Conservation (phyloP, 2,329 filamentous ascomycete genomes). For the Neofusicoccum cordaticola region DNA sequence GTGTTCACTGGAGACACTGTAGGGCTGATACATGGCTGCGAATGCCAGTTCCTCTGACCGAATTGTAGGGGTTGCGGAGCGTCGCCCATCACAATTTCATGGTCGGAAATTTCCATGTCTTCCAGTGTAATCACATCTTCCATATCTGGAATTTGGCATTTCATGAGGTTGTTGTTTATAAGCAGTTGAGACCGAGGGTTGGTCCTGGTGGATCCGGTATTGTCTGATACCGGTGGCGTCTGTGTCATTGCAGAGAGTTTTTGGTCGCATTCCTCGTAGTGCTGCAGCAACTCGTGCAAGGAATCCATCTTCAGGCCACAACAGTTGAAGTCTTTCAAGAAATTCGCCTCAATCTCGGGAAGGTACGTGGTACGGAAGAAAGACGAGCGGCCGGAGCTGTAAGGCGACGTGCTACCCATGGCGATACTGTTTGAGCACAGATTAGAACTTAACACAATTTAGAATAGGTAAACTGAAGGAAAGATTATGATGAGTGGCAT, state of each 20-base stretch:
- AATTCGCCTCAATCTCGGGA: slow-evolving; percentile 93
- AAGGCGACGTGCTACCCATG: slow-evolving; percentile 96
- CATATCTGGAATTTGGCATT: slow-evolving; percentile 40
- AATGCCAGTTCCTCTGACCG: slow-evolving; percentile 54
- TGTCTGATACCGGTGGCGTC: slow-evolving; percentile 48
- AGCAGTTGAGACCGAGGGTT: slow-evolving; percentile 31
- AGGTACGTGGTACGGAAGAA: slow-evolving; percentile 96
- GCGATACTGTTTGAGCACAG: slow-evolving; percentile 64
- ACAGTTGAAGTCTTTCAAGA: slow-evolving; percentile 96
- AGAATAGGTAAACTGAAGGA: not conserved
- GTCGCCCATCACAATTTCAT: slow-evolving; percentile 56
- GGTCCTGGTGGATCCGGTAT: slow-evolving; percentile 31
- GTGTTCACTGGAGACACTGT: slow-evolving; percentile 98
- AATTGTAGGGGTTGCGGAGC: slow-evolving; percentile 53
- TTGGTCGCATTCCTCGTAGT: slow-evolving; percentile 94
- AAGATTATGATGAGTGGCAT: not conserved
- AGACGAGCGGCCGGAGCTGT: slow-evolving; percentile 78
- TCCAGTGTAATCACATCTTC: slow-evolving; percentile 77
- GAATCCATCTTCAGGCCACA: slow-evolving; percentile 87
- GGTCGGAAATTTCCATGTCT: slow-evolving; percentile 93
- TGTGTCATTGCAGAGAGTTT: slow-evolving; percentile 43
- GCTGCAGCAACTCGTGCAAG: slow-evolving; percentile 89
- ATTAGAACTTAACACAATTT: slow-evolving; percentile 5
- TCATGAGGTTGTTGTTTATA: slow-evolving; percentile 29
- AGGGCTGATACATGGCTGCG: slow-evolving; percentile 84